Evolutionary conservation across 148 eudicot species (phyloP).

Genomic region (Vaccinium darrowii): DNA sequence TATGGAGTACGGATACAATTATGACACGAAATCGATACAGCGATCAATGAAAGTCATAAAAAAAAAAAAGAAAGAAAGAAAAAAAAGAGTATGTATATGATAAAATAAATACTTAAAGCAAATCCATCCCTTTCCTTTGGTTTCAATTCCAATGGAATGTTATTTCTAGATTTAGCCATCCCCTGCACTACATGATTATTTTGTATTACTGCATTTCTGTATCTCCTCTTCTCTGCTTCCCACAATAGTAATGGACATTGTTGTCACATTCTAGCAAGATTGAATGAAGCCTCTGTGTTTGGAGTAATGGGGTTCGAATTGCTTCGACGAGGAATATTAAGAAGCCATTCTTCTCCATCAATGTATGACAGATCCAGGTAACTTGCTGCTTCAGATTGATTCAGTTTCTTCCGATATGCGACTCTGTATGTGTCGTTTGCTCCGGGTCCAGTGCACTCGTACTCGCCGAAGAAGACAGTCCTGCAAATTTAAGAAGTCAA

Average conservation of each 20-base stretch:
- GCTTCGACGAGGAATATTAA: slow-evolving; percentile 20
- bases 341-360: slow-evolving; percentile 79
- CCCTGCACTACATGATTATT: neutral
- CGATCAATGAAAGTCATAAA: too few relatives aligned
- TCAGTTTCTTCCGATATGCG: slow-evolving; percentile 58
- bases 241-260: neutral
- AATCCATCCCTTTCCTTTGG: neutral
- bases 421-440: slow-evolving; percentile 51
- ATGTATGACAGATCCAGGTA: slow-evolving; percentile 51
- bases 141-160: neutral
- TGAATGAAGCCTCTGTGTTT: neutral
- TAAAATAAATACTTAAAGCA: neutral
- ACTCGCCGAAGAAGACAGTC: slow-evolving; percentile 76
- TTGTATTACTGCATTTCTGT: neutral
- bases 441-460: slow-evolving; percentile 63
- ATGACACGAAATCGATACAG: too few relatives aligned
- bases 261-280: neutral
- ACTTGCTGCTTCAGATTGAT: slow-evolving; percentile 50
- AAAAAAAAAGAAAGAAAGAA: too few relatives aligned
- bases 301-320: neutral
- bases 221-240: neutral
- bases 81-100: too few relatives aligned
- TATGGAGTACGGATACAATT: too few relatives aligned
- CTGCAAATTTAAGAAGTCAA: slow-evolving; percentile 26
- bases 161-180: neutral